Percentiles rank a stretch among this genome's conserved stretches.
phyloP scores from a whole-genome alignment of 2,329 filamentous ascomycete species.

The Hortaea werneckii region DNA sequence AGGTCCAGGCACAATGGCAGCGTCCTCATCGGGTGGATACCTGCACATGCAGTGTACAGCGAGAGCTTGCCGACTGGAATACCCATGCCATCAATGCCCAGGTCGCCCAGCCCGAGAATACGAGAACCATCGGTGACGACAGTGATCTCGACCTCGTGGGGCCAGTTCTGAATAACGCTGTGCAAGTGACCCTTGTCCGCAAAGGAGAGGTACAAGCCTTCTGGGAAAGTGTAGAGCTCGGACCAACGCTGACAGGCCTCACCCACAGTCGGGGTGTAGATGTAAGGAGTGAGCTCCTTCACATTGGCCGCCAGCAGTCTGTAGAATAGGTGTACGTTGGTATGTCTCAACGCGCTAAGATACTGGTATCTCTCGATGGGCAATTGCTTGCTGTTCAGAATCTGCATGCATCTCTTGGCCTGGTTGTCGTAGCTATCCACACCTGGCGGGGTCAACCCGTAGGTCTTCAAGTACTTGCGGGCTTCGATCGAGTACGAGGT shows the following conservation, averaged over 20 bases:
- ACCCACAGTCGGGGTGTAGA: slow-evolving; percentile 85
- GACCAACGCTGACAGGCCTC: slow-evolving; percentile 96
- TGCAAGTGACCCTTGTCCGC: slow-evolving; percentile 79
- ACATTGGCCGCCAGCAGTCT: slow-evolving; percentile 66
- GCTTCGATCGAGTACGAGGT: slow-evolving; percentile 39
- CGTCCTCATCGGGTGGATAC: slow-evolving; percentile 69
- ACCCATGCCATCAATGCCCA: slow-evolving; percentile 94
- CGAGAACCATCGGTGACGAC: slow-evolving; percentile 94
- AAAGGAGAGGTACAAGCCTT: slow-evolving; percentile 91
- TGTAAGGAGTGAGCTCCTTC: slow-evolving; percentile 68
- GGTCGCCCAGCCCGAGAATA: slow-evolving; percentile 83
- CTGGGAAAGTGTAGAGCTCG: slow-evolving; percentile 86
- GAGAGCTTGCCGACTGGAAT: slow-evolving; percentile 96
- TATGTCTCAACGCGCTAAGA: slow-evolving; percentile 62
- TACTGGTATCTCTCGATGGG: slow-evolving; percentile 77
- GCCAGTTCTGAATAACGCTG: slow-evolving; percentile 88
- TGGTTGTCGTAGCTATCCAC: slow-evolving; percentile 42
- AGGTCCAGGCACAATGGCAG: slow-evolving; percentile 54
- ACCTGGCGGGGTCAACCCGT: slow-evolving; percentile 42
- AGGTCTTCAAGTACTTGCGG: slow-evolving; percentile 41
- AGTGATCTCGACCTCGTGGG: slow-evolving; percentile 86
- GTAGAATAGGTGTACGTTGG: slow-evolving; percentile 75
- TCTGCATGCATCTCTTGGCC: slow-evolving; percentile 53
- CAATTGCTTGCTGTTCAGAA: slow-evolving; percentile 60
- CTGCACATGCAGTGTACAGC: slow-evolving; percentile 89